A percentile compares a stretch with the other conserved stretches of the same genome.
These are phyloP conservation scores for Chlorella sp. DNA, from an alignment of 139 green algal species.

Conservation along the genomic window DNA sequence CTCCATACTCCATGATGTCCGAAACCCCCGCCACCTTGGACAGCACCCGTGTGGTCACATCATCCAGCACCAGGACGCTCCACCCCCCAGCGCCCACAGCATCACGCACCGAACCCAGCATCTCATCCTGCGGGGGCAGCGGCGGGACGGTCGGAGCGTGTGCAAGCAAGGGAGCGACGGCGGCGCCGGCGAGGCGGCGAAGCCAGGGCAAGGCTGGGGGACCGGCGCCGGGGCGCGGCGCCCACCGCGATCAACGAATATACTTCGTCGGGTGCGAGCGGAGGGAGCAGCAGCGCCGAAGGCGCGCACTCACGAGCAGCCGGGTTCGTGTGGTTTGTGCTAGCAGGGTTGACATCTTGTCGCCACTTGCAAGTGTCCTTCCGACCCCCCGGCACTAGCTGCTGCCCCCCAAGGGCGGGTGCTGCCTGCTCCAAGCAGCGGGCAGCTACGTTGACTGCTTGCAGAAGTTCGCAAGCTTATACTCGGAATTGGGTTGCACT, in stretches of 20 bases:
- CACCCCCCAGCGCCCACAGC: conserved; percentile 63
- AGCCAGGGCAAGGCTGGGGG: not conserved
- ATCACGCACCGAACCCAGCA: conserved; percentile 72
- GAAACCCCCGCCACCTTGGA: conserved; percentile 66
- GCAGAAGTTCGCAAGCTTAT: too few relatives aligned
- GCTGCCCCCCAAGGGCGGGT: too few relatives aligned
- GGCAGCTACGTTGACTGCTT: too few relatives aligned
- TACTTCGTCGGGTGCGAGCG: not conserved
- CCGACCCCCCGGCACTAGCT: too few relatives aligned
- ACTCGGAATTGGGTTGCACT: too few relatives aligned
- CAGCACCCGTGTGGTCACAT: conserved; percentile 75
- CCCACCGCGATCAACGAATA: not conserved
- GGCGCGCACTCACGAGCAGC: conserved; percentile 2
- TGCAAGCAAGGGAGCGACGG: not conserved
- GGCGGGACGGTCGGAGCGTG: not conserved
- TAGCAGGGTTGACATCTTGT: not conserved
- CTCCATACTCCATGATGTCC: conserved; percentile 73
- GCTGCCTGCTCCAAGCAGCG: too few relatives aligned
- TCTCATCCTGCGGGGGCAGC: conserved; percentile 61
- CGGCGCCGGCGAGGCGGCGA: not conserved
- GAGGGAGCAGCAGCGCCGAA: not conserved
- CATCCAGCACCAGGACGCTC: conserved; percentile 87
- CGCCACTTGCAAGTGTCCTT: too few relatives aligned
- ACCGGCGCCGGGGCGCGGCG: not conserved
- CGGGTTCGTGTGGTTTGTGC: not conserved